Evolutionary conservation across 345 rosid genomes (phyloP), one percentile per base, ranked within the genome.

Genomic region (Murraya paniculata): DNA sequence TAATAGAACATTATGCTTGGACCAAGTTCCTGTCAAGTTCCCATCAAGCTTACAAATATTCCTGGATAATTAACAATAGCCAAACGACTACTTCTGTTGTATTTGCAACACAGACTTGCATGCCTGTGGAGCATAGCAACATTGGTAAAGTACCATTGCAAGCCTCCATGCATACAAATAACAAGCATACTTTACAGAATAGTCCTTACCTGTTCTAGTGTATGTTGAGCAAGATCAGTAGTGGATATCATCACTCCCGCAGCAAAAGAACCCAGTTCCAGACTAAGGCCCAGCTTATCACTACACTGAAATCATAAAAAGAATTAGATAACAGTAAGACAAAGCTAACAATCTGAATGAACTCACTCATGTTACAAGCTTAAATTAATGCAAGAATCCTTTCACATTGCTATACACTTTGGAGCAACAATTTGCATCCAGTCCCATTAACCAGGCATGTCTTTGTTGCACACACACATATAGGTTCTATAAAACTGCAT

Each of bases 171-270:
- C 77, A 73, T 74, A 28, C 5, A 25, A 18, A 28, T 74, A 58
- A 36, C 5, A 24, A 48, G 39, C 48, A 35, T 57, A 75, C 21
- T n/a, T 41, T 1, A 31, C 18, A 21, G 39, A 60, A n/a, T 68
- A 10, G 60, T 27, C 33, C 81, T 73, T 81, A 87, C 91, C 80
- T 85, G 91, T 81, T 89, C 90, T 55, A 87, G 83, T 31, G 91
- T 87, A 77, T 89, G 90, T 56, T 89, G 89, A 76, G 83, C 90
- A 72, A 87, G 88, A 80, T 87, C 90, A 69, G 91, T 85, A 28
- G 90, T 85, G 67, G 91, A 87, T 79, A 89, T 89, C 90, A 89
- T 87, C 80, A 89, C 87, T 56, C 91, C 91, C 48, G 90, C 89
- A 74, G 91, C 90, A 85, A 89, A 89, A 19, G 91, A 89, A 41